Conservation (phyloP, 2,329 filamentous ascomycete genomes). For the Aspergillus floridensis region DNA sequence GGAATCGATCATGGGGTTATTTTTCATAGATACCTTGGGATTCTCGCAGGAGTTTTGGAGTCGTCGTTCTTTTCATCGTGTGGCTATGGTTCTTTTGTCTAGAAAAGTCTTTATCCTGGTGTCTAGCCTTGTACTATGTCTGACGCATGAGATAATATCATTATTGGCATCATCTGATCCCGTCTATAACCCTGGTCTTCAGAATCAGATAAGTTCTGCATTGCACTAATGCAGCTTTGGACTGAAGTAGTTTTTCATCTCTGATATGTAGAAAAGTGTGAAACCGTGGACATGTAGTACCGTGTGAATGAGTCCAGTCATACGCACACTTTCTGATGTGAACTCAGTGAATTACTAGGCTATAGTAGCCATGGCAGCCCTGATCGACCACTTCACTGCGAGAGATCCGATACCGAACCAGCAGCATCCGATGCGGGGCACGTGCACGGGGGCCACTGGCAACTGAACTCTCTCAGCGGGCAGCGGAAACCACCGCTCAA, state of each 20-base stretch:
- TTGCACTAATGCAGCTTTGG: no score
- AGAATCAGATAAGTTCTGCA: no score
- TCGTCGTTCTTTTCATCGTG: constrained; percentile 10
- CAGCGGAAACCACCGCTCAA: background rate
- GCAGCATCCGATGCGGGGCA: constrained; percentile 4
- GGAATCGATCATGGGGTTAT: constrained; percentile 24
- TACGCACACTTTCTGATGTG: no score
- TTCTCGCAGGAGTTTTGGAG: constrained; percentile 29
- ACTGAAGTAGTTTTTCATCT: no score
- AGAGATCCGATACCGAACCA: background rate
- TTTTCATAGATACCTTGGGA: constrained; percentile 24
- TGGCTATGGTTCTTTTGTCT: constrained; percentile 13
- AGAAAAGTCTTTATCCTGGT: constrained; percentile 12
- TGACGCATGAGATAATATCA: background rate
- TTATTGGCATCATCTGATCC: background rate
- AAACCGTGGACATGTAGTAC: no score
- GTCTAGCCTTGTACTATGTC: background rate
- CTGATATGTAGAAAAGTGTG: no score
- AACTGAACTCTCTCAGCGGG: background rate
- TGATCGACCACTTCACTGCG: background rate
- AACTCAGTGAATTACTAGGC: no score
- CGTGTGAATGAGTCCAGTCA: no score
- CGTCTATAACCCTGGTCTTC: no score
- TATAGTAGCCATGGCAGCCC: no score
- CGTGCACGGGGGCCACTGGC: background rate